Percentiles rank a stretch among this genome's conserved stretches.
Evolutionary conservation across 2,329 filamentous ascomycete genomes (phyloP).

Genomic region (Ophiostoma novo-ulmi): DNA sequence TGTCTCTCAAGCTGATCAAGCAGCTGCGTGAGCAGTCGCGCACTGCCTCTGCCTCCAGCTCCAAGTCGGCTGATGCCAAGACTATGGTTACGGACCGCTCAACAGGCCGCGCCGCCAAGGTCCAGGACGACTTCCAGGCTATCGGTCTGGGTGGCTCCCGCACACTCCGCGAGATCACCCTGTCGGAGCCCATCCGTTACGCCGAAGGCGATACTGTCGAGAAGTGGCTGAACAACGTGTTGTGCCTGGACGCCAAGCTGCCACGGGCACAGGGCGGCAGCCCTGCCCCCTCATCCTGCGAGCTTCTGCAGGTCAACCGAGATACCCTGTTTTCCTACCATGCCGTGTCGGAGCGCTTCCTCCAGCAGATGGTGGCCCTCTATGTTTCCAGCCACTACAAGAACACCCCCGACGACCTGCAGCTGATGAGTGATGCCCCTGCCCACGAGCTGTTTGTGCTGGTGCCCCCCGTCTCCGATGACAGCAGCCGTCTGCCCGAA

Average conservation of each 20-base stretch:
- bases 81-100: slow-evolving; percentile 62
- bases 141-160: slow-evolving; percentile 38
- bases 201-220: slow-evolving; percentile 85
- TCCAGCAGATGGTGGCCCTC: slow-evolving; percentile 96
- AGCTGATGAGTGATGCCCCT: slow-evolving; percentile 95
- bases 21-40: slow-evolving; percentile 91
- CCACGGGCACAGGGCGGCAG: slow-evolving; percentile 71
- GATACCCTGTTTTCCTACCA: slow-evolving; percentile 98
- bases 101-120: slow-evolving; percentile 67
- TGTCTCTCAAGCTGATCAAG: slow-evolving; percentile 94
- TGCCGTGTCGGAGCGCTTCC: slow-evolving; percentile 90
- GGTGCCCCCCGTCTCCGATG: slow-evolving; percentile 75
- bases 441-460: slow-evolving; percentile 95
- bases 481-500: slow-evolving; percentile 75
- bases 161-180: slow-evolving; percentile 82
- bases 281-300: slow-evolving; percentile 85
- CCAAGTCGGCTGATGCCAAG: slow-evolving; percentile 41
- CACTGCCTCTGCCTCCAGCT: slow-evolving; percentile 44
- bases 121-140: slow-evolving; percentile 57
- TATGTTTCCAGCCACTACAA: slow-evolving; percentile 98
- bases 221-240: slow-evolving; percentile 89
- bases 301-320: slow-evolving; percentile 89
- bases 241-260: slow-evolving; percentile 89
- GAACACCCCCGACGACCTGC: slow-evolving; percentile 96
- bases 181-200: slow-evolving; percentile 92